Base-by-base conservation (phyloP, 2,329 filamentous ascomycete species). In the Claviceps sp. region DNA sequence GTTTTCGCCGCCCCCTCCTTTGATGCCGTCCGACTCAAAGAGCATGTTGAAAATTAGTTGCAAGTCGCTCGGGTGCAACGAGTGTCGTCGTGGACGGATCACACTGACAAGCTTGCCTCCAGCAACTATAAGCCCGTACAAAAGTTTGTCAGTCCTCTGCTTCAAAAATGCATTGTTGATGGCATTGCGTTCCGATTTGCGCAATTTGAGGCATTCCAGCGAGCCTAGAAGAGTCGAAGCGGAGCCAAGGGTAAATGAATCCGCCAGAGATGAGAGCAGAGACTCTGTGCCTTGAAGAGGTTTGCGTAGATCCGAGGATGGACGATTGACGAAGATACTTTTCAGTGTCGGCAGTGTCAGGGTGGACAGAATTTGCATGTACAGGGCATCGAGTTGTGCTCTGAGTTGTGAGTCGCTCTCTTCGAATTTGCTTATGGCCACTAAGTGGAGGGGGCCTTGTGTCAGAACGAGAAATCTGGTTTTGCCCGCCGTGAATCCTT, bases 11-110 rank as follows among this genome's bases (percentile, higher is more conserved):
- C 77, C 89, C 5, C 87, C 90, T 19, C 89, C 85, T 64, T 93
- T 91, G 64, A 98, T 85, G 44, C 88, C 86, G 48, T 89, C 88
- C 2, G 91, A 93, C 70, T 95, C 90, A 61, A 98, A 98, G 2
- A 98, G 81, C 94, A 98, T 98, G 64, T 97, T 97, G 75, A 98
- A 98, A 55, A 98, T 90, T 46, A 98, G 78, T 63, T 96, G 91
- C 24, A 98, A 75, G 64, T 98, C 93, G 56, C 90, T 91, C 0
- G 94, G 93, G 60, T 98, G 94, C 2, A 98, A 75, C 0, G 90
- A 96, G 67, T 98, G 93, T 53, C 93, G 88, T 59, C 94, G 90
- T 5, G 94, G 94, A 40, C 93, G 78, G 53, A 97, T 86, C 40
- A 98, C 94, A 64, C 90, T 96, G 57, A 98, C 93, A 5, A 98